These are phyloP conservation scores for Melanogaster broomeanus DNA, from an alignment of 768 basidiomycete genomes.

Conservation along the genomic window DNA sequence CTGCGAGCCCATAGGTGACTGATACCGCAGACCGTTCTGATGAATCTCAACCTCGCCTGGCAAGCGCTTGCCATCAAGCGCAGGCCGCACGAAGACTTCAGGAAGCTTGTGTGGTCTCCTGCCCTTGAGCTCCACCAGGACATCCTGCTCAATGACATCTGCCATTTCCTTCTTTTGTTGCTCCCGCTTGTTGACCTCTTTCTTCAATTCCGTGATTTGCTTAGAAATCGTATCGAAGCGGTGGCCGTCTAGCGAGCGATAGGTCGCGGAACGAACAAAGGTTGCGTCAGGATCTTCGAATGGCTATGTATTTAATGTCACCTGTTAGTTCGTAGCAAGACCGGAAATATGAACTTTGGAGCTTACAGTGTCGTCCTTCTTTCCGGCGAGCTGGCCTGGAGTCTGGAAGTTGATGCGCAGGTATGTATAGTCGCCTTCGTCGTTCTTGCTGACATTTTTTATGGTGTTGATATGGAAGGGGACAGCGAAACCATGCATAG, in stretches of 20 bases:
- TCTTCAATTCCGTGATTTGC: slow-evolving; percentile 94
- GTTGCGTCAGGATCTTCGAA: slow-evolving; percentile 97
- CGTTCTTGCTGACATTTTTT: slow-evolving; percentile 96
- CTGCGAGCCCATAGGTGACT: slow-evolving; percentile 82
- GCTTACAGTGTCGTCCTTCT: slow-evolving; percentile 94
- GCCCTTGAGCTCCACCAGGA: slow-evolving; percentile 85
- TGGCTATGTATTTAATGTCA: slow-evolving; percentile 48
- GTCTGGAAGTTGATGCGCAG: slow-evolving; percentile 98
- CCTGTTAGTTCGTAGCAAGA: slow-evolving; percentile 6
- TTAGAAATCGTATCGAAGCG: slow-evolving; percentile 89
- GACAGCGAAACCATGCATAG: slow-evolving; percentile 93
- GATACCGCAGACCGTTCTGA: slow-evolving; percentile 93
- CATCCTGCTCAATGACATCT: slow-evolving; percentile 95
- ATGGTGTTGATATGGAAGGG: slow-evolving; percentile 99
- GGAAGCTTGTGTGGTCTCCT: slow-evolving; percentile 83
- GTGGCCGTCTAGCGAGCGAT: slow-evolving; percentile 85
- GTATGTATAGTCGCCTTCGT: slow-evolving; percentile 93
- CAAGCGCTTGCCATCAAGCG: slow-evolving; percentile 90
- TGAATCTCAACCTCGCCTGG: slow-evolving; percentile 99
- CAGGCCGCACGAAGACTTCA: slow-evolving; percentile 92
- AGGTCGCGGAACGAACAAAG: slow-evolving; percentile 93
- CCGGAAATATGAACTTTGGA: neutral
- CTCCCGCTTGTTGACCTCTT: slow-evolving; percentile 95
- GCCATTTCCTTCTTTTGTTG: slow-evolving; percentile 98
- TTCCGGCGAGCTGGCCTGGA: slow-evolving; percentile 94